phyloP scores from a whole-genome alignment of 352 stramenopile species.

The Phytophthora kernoviae region DNA sequence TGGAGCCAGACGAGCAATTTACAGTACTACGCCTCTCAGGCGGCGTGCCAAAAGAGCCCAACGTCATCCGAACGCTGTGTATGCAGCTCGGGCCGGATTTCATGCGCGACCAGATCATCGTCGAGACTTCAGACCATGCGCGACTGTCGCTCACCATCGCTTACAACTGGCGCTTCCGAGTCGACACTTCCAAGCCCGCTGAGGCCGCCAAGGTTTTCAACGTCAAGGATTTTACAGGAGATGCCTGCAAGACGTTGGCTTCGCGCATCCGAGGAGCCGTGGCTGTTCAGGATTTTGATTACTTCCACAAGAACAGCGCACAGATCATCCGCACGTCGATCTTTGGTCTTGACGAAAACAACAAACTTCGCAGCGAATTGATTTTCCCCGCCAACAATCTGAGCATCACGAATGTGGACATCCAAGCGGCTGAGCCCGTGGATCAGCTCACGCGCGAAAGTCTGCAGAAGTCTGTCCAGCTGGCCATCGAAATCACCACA shows the following conservation, averaged over 20 bases:
- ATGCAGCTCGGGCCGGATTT: slow-evolving; percentile 83
- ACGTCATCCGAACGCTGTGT: slow-evolving; percentile 80
- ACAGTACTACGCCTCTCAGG: slow-evolving; percentile 76
- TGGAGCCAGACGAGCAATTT: slow-evolving; percentile 84
- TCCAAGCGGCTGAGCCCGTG: slow-evolving; percentile 80
- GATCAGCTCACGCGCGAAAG: slow-evolving; percentile 74
- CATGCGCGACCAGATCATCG: slow-evolving; percentile 85
- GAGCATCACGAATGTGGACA: slow-evolving; percentile 84
- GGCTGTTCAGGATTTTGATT: slow-evolving; percentile 72
- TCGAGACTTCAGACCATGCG: slow-evolving; percentile 83
- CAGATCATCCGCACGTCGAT: slow-evolving; percentile 84
- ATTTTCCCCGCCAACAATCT: slow-evolving; percentile 79
- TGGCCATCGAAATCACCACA: slow-evolving; percentile 88
- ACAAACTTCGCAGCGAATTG: slow-evolving; percentile 58
- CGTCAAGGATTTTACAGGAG: slow-evolving; percentile 81
- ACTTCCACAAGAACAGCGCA: slow-evolving; percentile 86
- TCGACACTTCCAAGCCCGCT: slow-evolving; percentile 51
- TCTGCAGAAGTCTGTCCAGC: slow-evolving; percentile 80
- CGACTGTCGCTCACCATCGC: slow-evolving; percentile 76
- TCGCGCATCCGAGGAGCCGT: slow-evolving; percentile 80
- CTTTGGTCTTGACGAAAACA: slow-evolving; percentile 65
- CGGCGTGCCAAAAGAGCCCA: slow-evolving; percentile 73
- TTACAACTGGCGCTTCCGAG: slow-evolving; percentile 86
- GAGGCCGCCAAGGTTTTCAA: slow-evolving; percentile 80
- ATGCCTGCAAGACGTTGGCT: slow-evolving; percentile 82